These are phyloP conservation scores for Cercospora brassicicola DNA, from an alignment of 2,329 filamentous ascomycete species.

Conservation along the genomic window DNA sequence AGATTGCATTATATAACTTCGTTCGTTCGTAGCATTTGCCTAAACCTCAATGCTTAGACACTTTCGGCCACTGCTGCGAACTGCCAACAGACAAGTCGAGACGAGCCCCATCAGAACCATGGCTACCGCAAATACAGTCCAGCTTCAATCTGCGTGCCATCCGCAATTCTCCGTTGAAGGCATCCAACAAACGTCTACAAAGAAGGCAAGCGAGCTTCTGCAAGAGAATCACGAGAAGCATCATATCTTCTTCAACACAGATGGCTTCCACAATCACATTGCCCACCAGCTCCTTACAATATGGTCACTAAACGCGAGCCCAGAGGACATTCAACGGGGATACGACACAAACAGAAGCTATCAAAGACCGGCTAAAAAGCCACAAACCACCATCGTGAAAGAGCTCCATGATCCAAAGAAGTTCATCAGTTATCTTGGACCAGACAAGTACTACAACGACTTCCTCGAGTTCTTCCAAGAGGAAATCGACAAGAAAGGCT, in stretches of 20 bases:
- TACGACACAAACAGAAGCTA: conserved; percentile 67
- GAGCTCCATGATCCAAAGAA: conserved; percentile 58
- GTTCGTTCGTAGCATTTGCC: neutral
- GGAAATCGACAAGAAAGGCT: conserved; percentile 67
- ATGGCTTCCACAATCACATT: conserved; percentile 80
- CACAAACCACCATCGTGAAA: conserved; percentile 53
- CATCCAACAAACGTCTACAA: conserved; percentile 60
- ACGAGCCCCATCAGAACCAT: conserved; percentile 39
- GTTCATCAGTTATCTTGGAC: conserved; percentile 63
- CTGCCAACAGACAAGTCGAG: neutral
- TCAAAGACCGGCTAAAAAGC: conserved; percentile 54
- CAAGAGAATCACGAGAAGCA: conserved; percentile 73
- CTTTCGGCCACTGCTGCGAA: neutral
- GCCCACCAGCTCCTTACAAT: conserved; percentile 73
- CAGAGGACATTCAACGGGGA: conserved; percentile 59
- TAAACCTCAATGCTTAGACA: neutral
- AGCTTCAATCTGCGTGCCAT: conserved; percentile 47
- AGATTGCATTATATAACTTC: neutral
- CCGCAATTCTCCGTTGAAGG: conserved; percentile 50
- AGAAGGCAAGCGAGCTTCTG: conserved; percentile 65
- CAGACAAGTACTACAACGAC: conserved; percentile 65
- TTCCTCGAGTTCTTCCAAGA: conserved; percentile 74
- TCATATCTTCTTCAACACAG: conserved; percentile 77
- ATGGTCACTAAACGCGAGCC: conserved; percentile 70
- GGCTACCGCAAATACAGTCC: conserved; percentile 51